Base-by-base conservation (phyloP, 345 rosid species). In the Lepidium africanum region DNA sequence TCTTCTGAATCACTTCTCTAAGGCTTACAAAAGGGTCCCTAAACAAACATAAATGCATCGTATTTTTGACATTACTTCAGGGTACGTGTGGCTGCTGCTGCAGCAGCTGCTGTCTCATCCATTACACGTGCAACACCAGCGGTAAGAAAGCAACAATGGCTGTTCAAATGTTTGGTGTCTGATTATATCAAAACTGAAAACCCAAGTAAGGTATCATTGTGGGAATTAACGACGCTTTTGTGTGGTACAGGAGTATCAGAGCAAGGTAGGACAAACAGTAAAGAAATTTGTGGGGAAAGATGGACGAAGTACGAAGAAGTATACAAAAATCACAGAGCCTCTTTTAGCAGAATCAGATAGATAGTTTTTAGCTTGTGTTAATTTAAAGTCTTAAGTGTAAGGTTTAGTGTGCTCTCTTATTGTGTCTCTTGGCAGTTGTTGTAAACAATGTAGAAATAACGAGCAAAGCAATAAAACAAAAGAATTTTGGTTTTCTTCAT, bases 61-160 rank as follows among this genome's bases (percentile, higher is more conserved):
- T 63, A 27, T 23, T 5, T n/a, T 23, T 33, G 48, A 15, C 33
- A 65, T 63, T 17, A 69, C 69, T 65, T 48, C 73, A 88, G 94
- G 64, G 84, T 84, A 75, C 85, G 89, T 6, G 95, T 88, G 65
- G 89, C 76, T 12, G 94, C 95, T 2, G 95, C 95, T 0, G 87
- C 90, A 0, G 89, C 84, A 21, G 85, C 86, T 5, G 75, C 61
- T 38, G 78, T 74, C 38, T 80, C 89, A 61, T 76, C 77, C 2
- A 80, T 83, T 37, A 79, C 83, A 33, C 81, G 83, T 32, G 73
- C 78, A 43, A 85, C 89, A 46, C 78, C 87, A 35, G 70, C 0
- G 61, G 77, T 66, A 66, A 66, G 68, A 59, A 37, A 63, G 49
- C 35, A 45, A 55, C 42, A 10, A 4, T 59, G 36, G 63, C 48